Evolutionary conservation across 345 rosid species (phyloP), one percentile per base, ranked within the genome.

Genomic region (Citrus unshiu): DNA sequence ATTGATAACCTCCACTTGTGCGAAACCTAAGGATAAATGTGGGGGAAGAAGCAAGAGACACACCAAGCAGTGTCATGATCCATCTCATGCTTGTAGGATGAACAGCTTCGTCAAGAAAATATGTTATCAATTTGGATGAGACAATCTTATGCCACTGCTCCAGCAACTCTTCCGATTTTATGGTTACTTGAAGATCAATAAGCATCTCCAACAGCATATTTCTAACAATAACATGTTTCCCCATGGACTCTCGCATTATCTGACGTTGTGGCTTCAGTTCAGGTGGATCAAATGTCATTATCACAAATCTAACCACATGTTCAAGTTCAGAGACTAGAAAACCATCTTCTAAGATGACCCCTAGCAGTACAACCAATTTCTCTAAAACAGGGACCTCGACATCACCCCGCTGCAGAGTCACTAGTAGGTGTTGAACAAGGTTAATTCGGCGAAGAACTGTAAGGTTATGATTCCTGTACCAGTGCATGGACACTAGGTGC

Each of bases 31-130:
- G 94, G 34, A 95, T 88, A 89, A 96, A 96, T 74, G 98, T 96
- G 54, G 94, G 91, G 78, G 99, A 97, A 86, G 98, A 90, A 77
- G 95, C 89, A 78, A 97, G 93, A 86, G 93, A 92, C 70, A 90
- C 97, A 65, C 99, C 99, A 57, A 97, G 98, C 78, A 97, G 95
- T 76, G 99, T 97, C 98, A 94, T 92, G 86, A 97, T 92, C 98
- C 99, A 93, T 90, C 99, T 93, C 98, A 97, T 97, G 72, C 98
- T 94, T 16, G 99, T 94, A 82, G 99, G 98, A 90, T 97, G 99
- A 63, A 90, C 98, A 88, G 98, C 95, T 92, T 94, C 99, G 84
- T 97, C 99, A 68, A 97, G 97, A 80, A 97, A 97, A 88, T 94
- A 97, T 67, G 97, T 92, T 61, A 97, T 89, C 88, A 97, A 84